Conservation (phyloP, 2,329 filamentous ascomycete genomes). For the Aspergillus alliaceus region DNA sequence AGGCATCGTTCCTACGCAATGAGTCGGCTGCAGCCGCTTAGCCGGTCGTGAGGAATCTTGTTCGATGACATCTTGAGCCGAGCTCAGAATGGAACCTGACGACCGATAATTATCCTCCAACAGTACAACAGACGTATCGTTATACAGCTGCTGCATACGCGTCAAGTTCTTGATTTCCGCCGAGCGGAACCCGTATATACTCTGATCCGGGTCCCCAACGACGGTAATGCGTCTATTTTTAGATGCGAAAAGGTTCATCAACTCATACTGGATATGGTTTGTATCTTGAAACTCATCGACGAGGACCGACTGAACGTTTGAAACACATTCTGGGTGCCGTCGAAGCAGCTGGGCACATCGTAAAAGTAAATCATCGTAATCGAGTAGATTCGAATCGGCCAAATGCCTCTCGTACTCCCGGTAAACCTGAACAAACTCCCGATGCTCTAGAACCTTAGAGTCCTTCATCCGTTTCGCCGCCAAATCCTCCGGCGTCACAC, state of each 20-base stretch:
- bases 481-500: constrained; percentile 48
- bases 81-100: constrained; percentile 76
- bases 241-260: constrained; percentile 86
- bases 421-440: constrained; percentile 68
- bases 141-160: constrained; percentile 74
- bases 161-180: constrained; percentile 88
- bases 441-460: constrained; percentile 51
- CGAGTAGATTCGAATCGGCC: constrained; percentile 74
- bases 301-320: constrained; percentile 84
- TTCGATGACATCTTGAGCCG: constrained; percentile 83
- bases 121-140: constrained; percentile 75
- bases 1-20: constrained; percentile 74
- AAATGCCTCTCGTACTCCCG: constrained; percentile 76
- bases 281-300: constrained; percentile 99
- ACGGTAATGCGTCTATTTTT: constrained; percentile 77
- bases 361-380: constrained; percentile 91
- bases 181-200: constrained; percentile 93
- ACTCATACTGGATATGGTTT: constrained; percentile 88
- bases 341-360: constrained; percentile 77
- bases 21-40: constrained; percentile 77
- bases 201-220: constrained; percentile 95
- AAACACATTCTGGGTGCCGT: constrained; percentile 74
- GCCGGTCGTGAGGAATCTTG: constrained; percentile 80
- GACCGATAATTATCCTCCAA: constrained; percentile 95
- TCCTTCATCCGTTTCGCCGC: constrained; percentile 33